phyloP scores from a whole-genome alignment of 2,329 filamentous ascomycete species.

The Beauveria asiatica region DNA sequence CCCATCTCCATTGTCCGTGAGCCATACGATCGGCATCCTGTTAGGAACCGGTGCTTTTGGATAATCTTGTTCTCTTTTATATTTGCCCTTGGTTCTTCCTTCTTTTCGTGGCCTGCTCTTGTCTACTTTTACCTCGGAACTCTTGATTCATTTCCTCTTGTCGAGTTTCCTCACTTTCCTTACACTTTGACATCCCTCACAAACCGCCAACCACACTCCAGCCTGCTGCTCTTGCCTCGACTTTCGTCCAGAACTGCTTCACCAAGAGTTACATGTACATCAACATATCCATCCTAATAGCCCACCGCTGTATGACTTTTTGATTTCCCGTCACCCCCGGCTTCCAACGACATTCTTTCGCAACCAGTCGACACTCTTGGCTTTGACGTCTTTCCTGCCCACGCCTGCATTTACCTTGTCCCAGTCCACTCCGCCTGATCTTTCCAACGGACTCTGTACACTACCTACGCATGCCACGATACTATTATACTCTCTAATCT shows the following conservation, averaged over 20 bases:
- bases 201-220: not conserved
- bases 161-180: conserved; percentile 37
- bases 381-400: not conserved
- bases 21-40: conserved; percentile 41
- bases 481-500: conserved; percentile 10
- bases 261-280: conserved; percentile 24
- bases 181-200: conserved; percentile 21
- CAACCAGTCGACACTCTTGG: not conserved
- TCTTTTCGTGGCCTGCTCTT: conserved; percentile 37
- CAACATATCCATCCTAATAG: conserved; percentile 14
- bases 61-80: conserved; percentile 36
- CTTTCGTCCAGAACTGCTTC: not conserved
- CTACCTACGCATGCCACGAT: conserved; percentile 12
- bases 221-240: conserved; percentile 12
- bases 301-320: conserved; percentile 14
- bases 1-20: conserved; percentile 28
- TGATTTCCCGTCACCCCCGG: not conserved
- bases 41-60: conserved; percentile 33
- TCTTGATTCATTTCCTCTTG: conserved; percentile 27
- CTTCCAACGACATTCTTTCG: conserved; percentile 3
- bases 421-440: not conserved
- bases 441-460: conserved; percentile 8
- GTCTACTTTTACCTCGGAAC: conserved; percentile 6
- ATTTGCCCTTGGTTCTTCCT: conserved; percentile 41
- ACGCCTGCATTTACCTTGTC: not conserved